A percentile compares a stretch with the other conserved stretches of the same genome.
Conservation (phyloP, 352 stramenopile species). For the Globisporangium nagaii region DNA sequence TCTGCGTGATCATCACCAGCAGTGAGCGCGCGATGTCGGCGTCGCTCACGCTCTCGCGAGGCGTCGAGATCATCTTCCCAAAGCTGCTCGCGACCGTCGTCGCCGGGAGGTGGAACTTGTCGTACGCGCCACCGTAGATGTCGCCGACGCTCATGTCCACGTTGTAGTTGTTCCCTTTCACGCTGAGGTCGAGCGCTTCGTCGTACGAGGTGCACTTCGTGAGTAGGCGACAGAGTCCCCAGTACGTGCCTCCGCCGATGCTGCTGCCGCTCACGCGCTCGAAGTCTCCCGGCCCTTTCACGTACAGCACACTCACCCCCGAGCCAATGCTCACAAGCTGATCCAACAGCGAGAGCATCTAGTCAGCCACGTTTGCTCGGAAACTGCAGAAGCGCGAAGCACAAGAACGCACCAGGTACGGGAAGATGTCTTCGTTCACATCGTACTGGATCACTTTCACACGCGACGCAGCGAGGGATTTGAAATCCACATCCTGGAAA, state of each 20-base stretch:
- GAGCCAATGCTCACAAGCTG: conserved; percentile 97
- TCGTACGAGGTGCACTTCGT: conserved; percentile 87
- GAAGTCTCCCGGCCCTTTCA: conserved; percentile 91
- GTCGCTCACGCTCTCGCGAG: conserved; percentile 79
- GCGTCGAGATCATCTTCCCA: conserved; percentile 82
- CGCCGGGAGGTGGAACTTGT: conserved; percentile 89
- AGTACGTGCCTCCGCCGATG: conserved; percentile 99
- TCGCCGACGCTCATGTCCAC: conserved; percentile 98
- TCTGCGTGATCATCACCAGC: conserved; percentile 99
- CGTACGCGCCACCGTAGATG: conserved; percentile 97
- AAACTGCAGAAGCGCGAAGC: neutral
- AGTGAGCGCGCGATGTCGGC: conserved; percentile 95
- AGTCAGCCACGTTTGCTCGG: neutral
- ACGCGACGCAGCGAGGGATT: conserved; percentile 63
- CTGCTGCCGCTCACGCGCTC: conserved; percentile 97
- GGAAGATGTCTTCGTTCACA: conserved; percentile 75
- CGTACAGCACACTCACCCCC: conserved; percentile 95
- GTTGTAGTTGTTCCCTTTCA: conserved; percentile 71
- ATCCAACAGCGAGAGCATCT: neutral
- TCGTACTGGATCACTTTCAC: conserved; percentile 78
- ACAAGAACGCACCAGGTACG: conserved; percentile 59
- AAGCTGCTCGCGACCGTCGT: conserved; percentile 97
- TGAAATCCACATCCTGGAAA: conserved; percentile 69
- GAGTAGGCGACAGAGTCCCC: conserved; percentile 94
- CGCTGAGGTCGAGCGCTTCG: conserved; percentile 76